Evolutionary conservation across 306 rosid genomes (phyloP).

Genomic region (Purshia tridentata): DNA sequence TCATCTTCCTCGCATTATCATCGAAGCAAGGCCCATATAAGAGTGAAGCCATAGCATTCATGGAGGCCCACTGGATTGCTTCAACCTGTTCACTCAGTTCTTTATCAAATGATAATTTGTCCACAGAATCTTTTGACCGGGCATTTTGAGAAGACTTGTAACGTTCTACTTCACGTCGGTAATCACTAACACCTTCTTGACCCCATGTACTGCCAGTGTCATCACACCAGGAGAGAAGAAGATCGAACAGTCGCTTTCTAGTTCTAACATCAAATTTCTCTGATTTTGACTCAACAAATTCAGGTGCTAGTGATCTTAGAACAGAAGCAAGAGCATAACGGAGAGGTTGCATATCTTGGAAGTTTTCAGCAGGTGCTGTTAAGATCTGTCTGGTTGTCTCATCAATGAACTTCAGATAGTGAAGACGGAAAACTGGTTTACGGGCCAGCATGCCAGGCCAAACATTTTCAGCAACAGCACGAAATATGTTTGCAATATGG

Average conservation of each 20-base stretch:
- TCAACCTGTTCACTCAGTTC: constrained; percentile 94
- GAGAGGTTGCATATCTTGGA: constrained; percentile 92
- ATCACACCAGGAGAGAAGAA: constrained; percentile 94
- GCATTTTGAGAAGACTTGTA: constrained; percentile 97
- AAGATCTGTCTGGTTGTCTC: constrained; percentile 71
- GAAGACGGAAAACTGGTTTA: constrained; percentile 79
- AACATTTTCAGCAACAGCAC: constrained; percentile 88
- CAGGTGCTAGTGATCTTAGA: constrained; percentile 92
- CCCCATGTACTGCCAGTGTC: constrained; percentile 78
- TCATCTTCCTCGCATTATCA: constrained; percentile 99
- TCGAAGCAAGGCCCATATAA: constrained; percentile 97
- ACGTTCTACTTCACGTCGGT: constrained; percentile 96
- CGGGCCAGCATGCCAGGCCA: constrained; percentile 97
- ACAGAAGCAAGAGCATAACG: constrained; percentile 97
- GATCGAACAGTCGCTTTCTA: constrained; percentile 90
- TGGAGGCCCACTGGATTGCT: constrained; percentile 99
- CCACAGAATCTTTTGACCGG: constrained; percentile 95
- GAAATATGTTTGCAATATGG: constrained; percentile 89
- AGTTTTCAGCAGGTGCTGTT: constrained; percentile 70
- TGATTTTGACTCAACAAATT: constrained; percentile 92
- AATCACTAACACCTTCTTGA: constrained; percentile 86
- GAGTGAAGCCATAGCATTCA: constrained; percentile 98
- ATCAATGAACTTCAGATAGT: constrained; percentile 88
- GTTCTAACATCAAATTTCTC: constrained; percentile 92
- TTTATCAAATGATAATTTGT: constrained; percentile 92